Evolutionary conservation across 192 early-diverging fungal genomes (phyloP), one percentile per base, ranked within the genome.

Genomic region (Glomus cerebriforme): DNA sequence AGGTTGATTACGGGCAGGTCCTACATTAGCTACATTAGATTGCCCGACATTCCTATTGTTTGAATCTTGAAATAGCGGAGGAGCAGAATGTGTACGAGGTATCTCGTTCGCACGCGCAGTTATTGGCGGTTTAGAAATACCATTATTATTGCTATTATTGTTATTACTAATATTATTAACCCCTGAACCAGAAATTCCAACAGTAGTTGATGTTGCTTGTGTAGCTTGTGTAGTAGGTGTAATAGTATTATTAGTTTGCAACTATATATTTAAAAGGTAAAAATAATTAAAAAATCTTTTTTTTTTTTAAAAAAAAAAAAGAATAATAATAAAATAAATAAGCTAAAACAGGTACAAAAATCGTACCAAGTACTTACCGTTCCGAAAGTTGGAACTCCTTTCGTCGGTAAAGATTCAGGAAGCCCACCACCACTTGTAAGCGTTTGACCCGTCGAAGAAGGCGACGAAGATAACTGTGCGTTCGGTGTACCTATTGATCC

Each of bases 51-150:
- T 74, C 39, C 32, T 74, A 34, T 74, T 58, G 60, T 34, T 59
- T 74, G 54, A 74, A 74, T 74, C 73, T 59, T 74, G 47, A 34
- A 60, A 26, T 24, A 26, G 58, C 12, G 73, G 73, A 9, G 73
- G 73, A 35, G 73, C 73, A 31, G 73, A 74, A 32, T 74, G 73
- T n/a, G 73, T 74, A 59, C 73, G 15, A 60, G 47, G 54, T n/a
- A 74, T 74, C 31, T 74, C 73, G 59, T 74, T 74, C 13, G 59
- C 32, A 58, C 73, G 73, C 13, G 58, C 5, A 59, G 47, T 13
- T 68, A 68, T 35, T 10, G 29, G n/a, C n/a, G n/a, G 7, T 27
- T 29, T 59, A 37, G 58, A 9, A 24, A 59, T 26, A 59, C 24
- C 47, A 35, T 24, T 54, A 39, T 19, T 26, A 26, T 24, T 43